These are phyloP conservation scores for Calcarisporium arbuscula DNA, from an alignment of 2,329 filamentous ascomycete genomes.

Conservation along the genomic window DNA sequence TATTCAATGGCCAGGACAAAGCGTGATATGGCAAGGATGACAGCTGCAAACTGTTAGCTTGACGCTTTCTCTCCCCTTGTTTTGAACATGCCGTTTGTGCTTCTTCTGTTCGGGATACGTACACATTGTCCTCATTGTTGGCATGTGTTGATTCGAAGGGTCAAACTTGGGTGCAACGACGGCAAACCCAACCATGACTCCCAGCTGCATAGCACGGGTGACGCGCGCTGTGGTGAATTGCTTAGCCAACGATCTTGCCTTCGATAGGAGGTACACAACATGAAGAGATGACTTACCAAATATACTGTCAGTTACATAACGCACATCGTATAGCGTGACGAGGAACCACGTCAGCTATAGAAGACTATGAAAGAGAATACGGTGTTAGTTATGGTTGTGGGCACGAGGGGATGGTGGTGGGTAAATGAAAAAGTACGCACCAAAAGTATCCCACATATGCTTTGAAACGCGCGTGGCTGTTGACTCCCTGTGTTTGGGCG, in stretches of 20 bases:
- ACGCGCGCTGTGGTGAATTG: conserved; percentile 34
- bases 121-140: conserved; percentile 36
- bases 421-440: conserved; percentile 12
- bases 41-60: too few species aligned
- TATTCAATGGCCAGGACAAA: conserved; percentile 50
- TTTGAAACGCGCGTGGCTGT: conserved; percentile 23
- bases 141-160: conserved; percentile 27
- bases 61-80: neutral
- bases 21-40: conserved; percentile 47
- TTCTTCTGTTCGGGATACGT: too few species aligned
- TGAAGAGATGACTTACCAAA: conserved; percentile 33
- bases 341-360: conserved; percentile 66
- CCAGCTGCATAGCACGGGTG: conserved; percentile 54
- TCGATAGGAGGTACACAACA: neutral
- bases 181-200: conserved; percentile 59
- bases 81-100: too few species aligned
- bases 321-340: conserved; percentile 58
- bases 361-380: conserved; percentile 28
- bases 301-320: conserved; percentile 57
- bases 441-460: conserved; percentile 30
- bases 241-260: neutral
- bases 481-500: conserved; percentile 24
- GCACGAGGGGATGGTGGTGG: neutral
- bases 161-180: conserved; percentile 47
- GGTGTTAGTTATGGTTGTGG: neutral